Evolutionary conservation across 768 basidiomycete genomes (phyloP).

Genomic region (Suillus variegatus): DNA sequence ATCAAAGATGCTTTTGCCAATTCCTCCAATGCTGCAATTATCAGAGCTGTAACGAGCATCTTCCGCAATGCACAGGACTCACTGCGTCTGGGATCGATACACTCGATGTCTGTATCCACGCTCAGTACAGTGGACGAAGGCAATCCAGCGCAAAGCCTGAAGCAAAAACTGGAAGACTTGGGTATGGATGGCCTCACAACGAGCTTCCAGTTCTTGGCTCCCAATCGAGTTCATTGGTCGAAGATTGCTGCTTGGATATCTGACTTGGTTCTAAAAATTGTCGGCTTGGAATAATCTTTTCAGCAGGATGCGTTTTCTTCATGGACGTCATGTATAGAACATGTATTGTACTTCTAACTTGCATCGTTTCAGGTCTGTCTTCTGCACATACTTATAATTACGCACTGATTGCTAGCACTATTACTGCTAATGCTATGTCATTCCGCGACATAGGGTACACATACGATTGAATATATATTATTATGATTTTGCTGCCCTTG

Average conservation of each 20-base stretch:
- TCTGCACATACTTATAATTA: conserved; percentile 15
- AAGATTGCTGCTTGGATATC: conserved; percentile 79
- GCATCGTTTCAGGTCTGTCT: conserved; percentile 7
- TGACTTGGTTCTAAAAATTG: conserved; percentile 53
- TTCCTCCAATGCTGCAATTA: conserved; percentile 70
- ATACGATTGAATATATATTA: conserved; percentile 2
- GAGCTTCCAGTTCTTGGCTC: conserved; percentile 69
- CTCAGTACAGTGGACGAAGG: conserved; percentile 64
- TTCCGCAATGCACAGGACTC: conserved; percentile 70
- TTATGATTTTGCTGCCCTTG: neutral
- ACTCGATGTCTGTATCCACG: conserved; percentile 60
- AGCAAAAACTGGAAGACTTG: conserved; percentile 63
- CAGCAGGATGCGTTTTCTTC: conserved; percentile 9
- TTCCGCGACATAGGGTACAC: conserved; percentile 1
- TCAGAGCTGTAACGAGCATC: conserved; percentile 71
- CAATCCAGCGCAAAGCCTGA: conserved; percentile 41
- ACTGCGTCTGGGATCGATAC: conserved; percentile 39
- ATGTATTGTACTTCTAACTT: conserved; percentile 16
- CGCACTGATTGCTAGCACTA: conserved; percentile 3
- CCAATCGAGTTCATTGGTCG: conserved; percentile 53
- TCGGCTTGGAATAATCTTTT: conserved; percentile 34
- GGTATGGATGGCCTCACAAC: conserved; percentile 76
- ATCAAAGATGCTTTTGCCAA: conserved; percentile 72
- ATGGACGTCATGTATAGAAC: conserved; percentile 18
- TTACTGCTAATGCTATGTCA: neutral